Conservation (phyloP, 2,329 filamentous ascomycete genomes). For the Claviceps sp. region DNA sequence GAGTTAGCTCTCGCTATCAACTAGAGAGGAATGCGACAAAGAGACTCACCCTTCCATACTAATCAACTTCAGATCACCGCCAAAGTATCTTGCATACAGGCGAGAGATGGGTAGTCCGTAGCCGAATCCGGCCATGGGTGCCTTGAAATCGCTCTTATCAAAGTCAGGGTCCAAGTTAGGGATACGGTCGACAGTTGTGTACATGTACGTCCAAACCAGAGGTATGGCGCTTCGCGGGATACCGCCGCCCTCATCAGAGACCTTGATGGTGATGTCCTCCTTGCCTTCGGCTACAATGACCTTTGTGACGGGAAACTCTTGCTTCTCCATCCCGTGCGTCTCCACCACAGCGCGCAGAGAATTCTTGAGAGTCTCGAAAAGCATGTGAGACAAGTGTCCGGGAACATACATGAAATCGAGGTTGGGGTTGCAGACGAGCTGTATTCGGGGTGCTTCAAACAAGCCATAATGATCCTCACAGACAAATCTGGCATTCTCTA, state of each 20-base stretch:
- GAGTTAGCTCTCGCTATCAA: neutral
- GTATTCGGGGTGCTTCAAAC: constrained; percentile 91
- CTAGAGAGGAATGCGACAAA: constrained; percentile 1
- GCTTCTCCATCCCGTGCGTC: constrained; percentile 84
- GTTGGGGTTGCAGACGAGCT: constrained; percentile 87
- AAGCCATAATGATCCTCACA: constrained; percentile 97
- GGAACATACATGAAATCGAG: constrained; percentile 99
- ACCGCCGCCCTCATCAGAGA: constrained; percentile 90
- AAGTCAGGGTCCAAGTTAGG: constrained; percentile 94
- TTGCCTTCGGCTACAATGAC: constrained; percentile 96
- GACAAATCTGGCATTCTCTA: constrained; percentile 97
- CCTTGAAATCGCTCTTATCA: constrained; percentile 98
- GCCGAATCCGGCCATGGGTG: constrained; percentile 98
- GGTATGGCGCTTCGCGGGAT: constrained; percentile 89
- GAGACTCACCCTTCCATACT: constrained; percentile 90
- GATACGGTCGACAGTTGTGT: constrained; percentile 93
- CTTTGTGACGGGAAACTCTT: constrained; percentile 92
- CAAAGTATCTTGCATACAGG: constrained; percentile 92
- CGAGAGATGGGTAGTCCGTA: constrained; percentile 91
- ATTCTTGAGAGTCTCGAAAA: constrained; percentile 98
- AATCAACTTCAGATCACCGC: constrained; percentile 91
- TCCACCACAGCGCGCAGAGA: constrained; percentile 94
- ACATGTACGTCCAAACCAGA: constrained; percentile 99
- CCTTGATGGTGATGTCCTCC: constrained; percentile 98
- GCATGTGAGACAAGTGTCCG: constrained; percentile 97